phyloP scores from a whole-genome alignment of 148 eudicot species.

The Fagopyrum homotropicum region DNA sequence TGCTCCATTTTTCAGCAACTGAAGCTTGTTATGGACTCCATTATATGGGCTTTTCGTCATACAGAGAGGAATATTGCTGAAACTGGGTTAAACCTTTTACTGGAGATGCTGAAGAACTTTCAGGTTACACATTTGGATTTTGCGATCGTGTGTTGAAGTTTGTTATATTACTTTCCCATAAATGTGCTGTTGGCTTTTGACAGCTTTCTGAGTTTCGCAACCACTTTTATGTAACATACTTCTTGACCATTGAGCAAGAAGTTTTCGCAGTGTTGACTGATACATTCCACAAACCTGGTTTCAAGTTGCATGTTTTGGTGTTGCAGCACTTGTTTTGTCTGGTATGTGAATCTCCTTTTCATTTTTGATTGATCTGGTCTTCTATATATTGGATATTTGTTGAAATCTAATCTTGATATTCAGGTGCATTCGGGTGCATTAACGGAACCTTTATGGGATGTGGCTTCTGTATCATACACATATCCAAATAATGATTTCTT shows the following conservation, averaged over 20 bases:
- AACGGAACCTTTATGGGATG: slow-evolving; percentile 95
- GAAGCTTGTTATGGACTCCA: slow-evolving; percentile 97
- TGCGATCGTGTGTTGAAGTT: background rate
- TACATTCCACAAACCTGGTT: slow-evolving; percentile 98
- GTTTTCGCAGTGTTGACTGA: slow-evolving; percentile 93
- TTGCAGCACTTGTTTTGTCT: slow-evolving; percentile 38
- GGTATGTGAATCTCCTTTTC: slow-evolving; percentile 30
- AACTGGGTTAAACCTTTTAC: slow-evolving; percentile 85
- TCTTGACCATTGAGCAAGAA: slow-evolving; percentile 89
- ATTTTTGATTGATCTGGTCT: background rate
- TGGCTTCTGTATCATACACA: slow-evolving; percentile 54
- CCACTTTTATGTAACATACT: slow-evolving; percentile 80
- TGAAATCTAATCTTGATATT: background rate
- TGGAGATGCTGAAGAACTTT: slow-evolving; percentile 94
- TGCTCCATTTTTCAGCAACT: slow-evolving; percentile 51
- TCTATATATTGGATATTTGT: background rate
- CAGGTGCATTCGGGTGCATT: slow-evolving; percentile 77
- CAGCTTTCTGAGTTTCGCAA: slow-evolving; percentile 82
- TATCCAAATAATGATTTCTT: slow-evolving; percentile 73
- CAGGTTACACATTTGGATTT: slow-evolving; percentile 41
- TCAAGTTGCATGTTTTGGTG: slow-evolving; percentile 89
- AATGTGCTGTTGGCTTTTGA: slow-evolving; percentile 10
- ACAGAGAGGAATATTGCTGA: slow-evolving; percentile 98
- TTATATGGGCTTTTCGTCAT: slow-evolving; percentile 99
- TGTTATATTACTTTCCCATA: background rate